These are phyloP conservation scores for Metschnikowia peoriensis DNA, from an alignment of 805 yeast genomes.

Conservation along the genomic window DNA sequence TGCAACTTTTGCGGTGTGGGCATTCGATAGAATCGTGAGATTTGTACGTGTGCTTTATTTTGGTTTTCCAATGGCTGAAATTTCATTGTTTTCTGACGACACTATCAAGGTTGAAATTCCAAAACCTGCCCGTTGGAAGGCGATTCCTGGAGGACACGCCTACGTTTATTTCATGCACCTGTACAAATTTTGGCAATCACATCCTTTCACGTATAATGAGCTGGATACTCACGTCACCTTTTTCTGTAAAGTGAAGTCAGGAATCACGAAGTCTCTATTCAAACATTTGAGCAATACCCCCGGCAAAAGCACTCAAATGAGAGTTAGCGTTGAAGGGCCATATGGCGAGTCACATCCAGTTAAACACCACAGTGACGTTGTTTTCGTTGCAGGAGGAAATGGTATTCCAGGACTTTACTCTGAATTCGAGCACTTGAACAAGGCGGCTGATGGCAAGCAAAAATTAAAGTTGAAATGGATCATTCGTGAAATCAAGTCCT, in stretches of 20 bases:
- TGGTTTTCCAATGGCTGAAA: slow-evolving; percentile 37
- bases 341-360: slow-evolving; percentile 57
- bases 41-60: slow-evolving; percentile 28
- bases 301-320: slow-evolving; percentile 25
- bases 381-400: slow-evolving; percentile 70
- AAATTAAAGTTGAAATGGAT: slow-evolving; percentile 35
- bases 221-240: slow-evolving; percentile 23
- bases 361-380: slow-evolving; percentile 49
- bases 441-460: slow-evolving; percentile 10
- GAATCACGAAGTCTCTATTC: slow-evolving; percentile 34
- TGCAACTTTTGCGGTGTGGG: slow-evolving; percentile 65
- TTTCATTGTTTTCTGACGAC: slow-evolving; percentile 38
- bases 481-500: slow-evolving; percentile 36
- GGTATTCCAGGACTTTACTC: slow-evolving; percentile 62
- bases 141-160: slow-evolving; percentile 56
- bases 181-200: slow-evolving; percentile 62
- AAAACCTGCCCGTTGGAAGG: slow-evolving; percentile 48
- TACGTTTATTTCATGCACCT: slow-evolving; percentile 56
- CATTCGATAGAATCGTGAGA: slow-evolving; percentile 38
- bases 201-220: slow-evolving; percentile 48
- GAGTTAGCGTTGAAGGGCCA: slow-evolving; percentile 61
- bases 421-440: slow-evolving; percentile 33
- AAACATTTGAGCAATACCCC: slow-evolving; percentile 27
- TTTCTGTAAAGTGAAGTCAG: slow-evolving; percentile 37
- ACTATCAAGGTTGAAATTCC: slow-evolving; percentile 46